A percentile compares a stretch with the other conserved stretches of the same genome.
phyloP scores from a whole-genome alignment of 2,329 filamentous ascomycete species.

The Trichoderma afroharzianum region DNA sequence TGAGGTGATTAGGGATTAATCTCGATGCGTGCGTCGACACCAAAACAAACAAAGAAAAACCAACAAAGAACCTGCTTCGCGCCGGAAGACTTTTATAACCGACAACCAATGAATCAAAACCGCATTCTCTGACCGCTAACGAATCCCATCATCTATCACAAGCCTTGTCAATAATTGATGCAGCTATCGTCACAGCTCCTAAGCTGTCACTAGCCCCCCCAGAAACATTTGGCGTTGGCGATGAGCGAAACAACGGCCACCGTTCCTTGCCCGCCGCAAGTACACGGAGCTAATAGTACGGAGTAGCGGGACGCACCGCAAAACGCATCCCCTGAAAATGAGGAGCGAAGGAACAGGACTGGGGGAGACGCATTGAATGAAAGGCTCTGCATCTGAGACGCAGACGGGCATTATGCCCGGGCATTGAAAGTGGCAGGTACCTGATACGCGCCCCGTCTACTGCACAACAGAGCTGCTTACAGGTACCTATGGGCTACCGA shows the following conservation, averaged over 20 bases:
- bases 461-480: not conserved
- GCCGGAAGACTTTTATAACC: not conserved
- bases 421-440: not conserved
- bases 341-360: not conserved
- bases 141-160: not conserved
- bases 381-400: not conserved
- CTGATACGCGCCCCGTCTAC: not conserved
- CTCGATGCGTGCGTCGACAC: not conserved
- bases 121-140: constrained; percentile 5
- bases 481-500: not conserved
- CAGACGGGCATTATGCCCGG: not conserved
- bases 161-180: not conserved
- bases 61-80: not conserved
- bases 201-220: not conserved
- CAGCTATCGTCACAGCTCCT: constrained; percentile 1
- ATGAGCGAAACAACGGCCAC: constrained; percentile 1
- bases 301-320: not conserved
- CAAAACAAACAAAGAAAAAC: not conserved
- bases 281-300: not conserved
- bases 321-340: not conserved
- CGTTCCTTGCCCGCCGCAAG: not conserved
- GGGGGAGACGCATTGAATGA: not conserved
- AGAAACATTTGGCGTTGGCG: constrained; percentile 10
- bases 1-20: not conserved
- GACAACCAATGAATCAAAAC: not conserved